Conservation (phyloP, 1,139 yeast genomes). For the Taphrina confusa region DNA sequence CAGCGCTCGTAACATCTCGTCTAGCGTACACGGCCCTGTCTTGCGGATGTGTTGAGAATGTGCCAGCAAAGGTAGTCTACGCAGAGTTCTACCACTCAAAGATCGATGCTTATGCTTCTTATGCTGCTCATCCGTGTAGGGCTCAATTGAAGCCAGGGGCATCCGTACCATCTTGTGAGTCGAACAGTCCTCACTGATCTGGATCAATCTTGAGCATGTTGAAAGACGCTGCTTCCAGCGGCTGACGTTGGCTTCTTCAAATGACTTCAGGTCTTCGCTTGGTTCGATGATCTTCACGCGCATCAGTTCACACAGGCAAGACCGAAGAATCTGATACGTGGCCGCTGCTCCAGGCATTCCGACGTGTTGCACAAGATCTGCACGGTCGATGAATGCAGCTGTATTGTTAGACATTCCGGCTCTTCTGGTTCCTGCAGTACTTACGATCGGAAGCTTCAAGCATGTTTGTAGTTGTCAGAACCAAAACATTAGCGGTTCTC, state of each 20-base stretch:
- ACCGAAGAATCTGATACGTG: slow-evolving; percentile 23
- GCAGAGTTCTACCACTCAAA: slow-evolving; percentile 36
- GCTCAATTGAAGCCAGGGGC: no score
- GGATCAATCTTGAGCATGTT: not conserved
- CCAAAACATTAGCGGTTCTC: slow-evolving; percentile 37
- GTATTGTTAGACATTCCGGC: not conserved
- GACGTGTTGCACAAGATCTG: slow-evolving; percentile 38
- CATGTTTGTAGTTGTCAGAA: slow-evolving; percentile 40
- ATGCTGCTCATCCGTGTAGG: no score
- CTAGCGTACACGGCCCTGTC: slow-evolving; percentile 23
- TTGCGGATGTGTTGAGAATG: slow-evolving; percentile 32
- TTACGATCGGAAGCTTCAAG: slow-evolving; percentile 40
- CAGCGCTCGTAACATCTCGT: slow-evolving; percentile 24
- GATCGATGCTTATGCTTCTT: not conserved
- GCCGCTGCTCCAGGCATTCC: slow-evolving; percentile 40
- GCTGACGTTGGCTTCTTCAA: not conserved
- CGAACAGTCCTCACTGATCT: not conserved
- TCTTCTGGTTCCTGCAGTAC: not conserved
- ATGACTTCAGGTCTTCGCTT: not conserved
- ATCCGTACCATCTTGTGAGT: no score
- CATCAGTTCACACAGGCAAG: slow-evolving; percentile 21
- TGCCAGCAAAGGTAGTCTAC: slow-evolving; percentile 37
- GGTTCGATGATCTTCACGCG: not conserved
- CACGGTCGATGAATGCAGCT: slow-evolving; percentile 41
- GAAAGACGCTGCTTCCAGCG: slow-evolving; percentile 8